Evolutionary conservation across 108 stramenopile species (phyloP).

Genomic region (Cylindrotheca closterium): DNA sequence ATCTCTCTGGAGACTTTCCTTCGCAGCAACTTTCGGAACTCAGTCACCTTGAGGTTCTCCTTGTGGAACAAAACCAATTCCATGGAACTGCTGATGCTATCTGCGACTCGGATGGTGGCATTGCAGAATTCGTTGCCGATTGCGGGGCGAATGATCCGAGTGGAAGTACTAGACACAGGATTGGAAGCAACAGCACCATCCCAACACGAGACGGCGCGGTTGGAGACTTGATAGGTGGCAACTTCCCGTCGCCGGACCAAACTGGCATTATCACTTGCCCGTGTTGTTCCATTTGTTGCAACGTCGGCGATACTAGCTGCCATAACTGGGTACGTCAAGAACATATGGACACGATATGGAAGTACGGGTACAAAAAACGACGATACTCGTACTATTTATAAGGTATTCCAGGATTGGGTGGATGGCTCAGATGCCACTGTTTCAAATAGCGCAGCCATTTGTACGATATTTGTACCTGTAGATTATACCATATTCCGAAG

Average conservation of each 20-base stretch:
- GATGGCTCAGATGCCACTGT: too few species aligned
- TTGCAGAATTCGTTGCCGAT: conserved; percentile 1
- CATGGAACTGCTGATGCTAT: conserved; percentile 1
- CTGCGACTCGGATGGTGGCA: neutral
- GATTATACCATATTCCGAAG: too few species aligned
- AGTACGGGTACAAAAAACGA: neutral
- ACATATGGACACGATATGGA: neutral
- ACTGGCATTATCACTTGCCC: neutral
- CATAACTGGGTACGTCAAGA: neutral
- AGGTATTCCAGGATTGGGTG: too few species aligned
- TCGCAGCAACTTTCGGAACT: neutral
- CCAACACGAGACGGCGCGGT: too few species aligned
- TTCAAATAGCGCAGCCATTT: too few species aligned
- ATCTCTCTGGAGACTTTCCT: neutral
- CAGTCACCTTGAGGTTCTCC: conserved; percentile 1
- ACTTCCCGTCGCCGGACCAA: conserved; percentile 8
- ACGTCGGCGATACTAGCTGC: neutral
- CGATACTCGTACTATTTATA: too few species aligned
- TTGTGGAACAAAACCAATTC: conserved; percentile 18
- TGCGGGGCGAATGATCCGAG: conserved; percentile 13
- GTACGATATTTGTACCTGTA: too few species aligned
- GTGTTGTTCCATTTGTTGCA: conserved; percentile 12
- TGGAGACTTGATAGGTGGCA: neutral
- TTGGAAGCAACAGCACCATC: conserved; percentile 2
- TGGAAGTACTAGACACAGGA: conserved; percentile 9